Evolutionary conservation across 2,329 filamentous ascomycete genomes (phyloP).

Genomic region (Trichophyton schoenleinii): DNA sequence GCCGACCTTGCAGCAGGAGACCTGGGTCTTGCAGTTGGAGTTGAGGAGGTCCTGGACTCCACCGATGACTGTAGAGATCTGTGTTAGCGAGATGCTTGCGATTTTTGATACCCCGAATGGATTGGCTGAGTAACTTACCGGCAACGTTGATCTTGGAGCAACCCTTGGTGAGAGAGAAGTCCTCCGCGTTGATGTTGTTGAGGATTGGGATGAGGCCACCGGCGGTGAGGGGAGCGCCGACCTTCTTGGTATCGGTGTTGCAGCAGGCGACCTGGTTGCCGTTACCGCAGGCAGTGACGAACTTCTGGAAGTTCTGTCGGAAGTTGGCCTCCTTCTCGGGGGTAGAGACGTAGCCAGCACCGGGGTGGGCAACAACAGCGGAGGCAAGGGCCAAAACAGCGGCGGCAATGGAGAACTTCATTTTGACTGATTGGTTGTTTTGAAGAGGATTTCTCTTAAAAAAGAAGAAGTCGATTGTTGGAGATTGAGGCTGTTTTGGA

Average conservation of each 20-base stretch:
- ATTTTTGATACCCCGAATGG: background rate
- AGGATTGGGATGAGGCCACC: slow-evolving; percentile 25
- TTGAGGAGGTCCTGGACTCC: slow-evolving; percentile 12
- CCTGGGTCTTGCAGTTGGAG: slow-evolving; percentile 11
- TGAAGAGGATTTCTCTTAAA: slow-evolving; percentile 6
- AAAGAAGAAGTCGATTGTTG: slow-evolving; percentile 6
- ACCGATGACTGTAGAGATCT: background rate
- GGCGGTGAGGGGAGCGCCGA: slow-evolving; percentile 25
- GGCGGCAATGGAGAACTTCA: slow-evolving; percentile 24
- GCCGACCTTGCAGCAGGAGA: slow-evolving; percentile 14
- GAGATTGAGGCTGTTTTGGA: slow-evolving; percentile 5
- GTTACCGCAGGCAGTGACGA: slow-evolving; percentile 10
- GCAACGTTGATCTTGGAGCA: slow-evolving; percentile 29
- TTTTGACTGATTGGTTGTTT: slow-evolving; percentile 11
- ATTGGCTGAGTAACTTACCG: slow-evolving; percentile 14
- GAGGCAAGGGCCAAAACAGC: slow-evolving; percentile 32
- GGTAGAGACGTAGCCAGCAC: background rate
- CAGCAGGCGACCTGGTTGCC: slow-evolving; percentile 13
- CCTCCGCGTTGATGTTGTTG: slow-evolving; percentile 24
- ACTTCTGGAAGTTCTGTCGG: slow-evolving; percentile 8
- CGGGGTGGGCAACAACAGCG: slow-evolving; percentile 20
- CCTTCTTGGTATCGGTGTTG: slow-evolving; percentile 28
- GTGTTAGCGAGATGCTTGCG: background rate
- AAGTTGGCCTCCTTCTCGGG: slow-evolving; percentile 15
- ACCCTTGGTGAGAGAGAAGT: slow-evolving; percentile 30